Evolutionary conservation across 139 green algal genomes (phyloP).

Genomic region (Asterochloris sp.): DNA sequence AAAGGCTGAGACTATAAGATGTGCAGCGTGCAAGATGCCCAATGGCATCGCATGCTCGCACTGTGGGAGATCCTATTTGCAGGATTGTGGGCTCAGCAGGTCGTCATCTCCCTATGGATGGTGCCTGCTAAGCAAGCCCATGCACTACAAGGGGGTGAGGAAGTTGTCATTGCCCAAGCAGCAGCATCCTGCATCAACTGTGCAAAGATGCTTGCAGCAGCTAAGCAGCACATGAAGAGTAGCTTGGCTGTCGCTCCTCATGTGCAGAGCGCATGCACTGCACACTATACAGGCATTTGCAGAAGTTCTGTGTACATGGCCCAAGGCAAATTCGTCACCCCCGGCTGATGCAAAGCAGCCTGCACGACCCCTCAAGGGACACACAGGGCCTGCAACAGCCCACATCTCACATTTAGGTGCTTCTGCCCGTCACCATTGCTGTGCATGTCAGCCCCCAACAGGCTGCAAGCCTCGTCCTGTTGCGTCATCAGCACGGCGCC

Average conservation of each 20-base stretch:
- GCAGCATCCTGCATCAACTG: neutral
- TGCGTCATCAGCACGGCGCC: constrained; percentile 83
- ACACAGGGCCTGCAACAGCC: neutral
- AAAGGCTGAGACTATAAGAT: too few species aligned
- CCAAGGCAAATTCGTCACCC: too few species aligned
- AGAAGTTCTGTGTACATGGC: too few species aligned
- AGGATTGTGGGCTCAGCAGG: too few species aligned
- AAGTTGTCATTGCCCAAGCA: neutral
- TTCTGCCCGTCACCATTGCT: constrained; percentile 82
- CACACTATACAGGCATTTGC: too few species aligned
- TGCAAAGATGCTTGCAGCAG: neutral
- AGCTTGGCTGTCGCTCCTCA: too few species aligned
- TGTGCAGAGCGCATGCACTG: too few species aligned
- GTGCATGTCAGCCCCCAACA: constrained; percentile 85
- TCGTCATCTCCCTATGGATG: too few species aligned
- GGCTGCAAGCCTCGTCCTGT: constrained; percentile 46
- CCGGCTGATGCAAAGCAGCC: too few species aligned
- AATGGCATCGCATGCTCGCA: too few species aligned
- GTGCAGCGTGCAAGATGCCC: too few species aligned
- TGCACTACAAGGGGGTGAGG: neutral
- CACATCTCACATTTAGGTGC: constrained; percentile 60
- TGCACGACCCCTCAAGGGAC: neutral
- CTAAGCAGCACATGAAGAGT: neutral
- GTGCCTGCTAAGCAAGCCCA: neutral
- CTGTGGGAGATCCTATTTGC: too few species aligned